Evolutionary conservation across 2,329 filamentous ascomycete species (phyloP).

Genomic region (Exophiala bonariae): DNA sequence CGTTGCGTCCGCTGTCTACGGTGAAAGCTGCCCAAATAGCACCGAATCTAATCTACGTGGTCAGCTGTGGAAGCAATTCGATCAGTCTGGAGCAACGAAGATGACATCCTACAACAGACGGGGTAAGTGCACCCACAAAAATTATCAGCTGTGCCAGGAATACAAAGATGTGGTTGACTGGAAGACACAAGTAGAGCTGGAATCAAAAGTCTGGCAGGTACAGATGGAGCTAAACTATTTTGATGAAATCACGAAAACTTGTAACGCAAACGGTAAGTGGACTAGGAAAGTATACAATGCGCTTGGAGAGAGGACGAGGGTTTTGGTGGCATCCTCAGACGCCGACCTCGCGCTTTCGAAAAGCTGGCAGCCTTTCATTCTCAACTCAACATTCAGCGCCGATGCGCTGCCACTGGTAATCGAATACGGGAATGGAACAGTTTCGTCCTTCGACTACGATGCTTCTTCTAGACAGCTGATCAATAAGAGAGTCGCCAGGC

Average conservation of each 20-base stretch:
- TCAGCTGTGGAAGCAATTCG: not conserved
- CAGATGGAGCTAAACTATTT: not conserved
- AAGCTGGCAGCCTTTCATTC: not conserved
- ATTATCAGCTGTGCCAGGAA: not conserved
- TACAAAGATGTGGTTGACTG: constrained; percentile 3
- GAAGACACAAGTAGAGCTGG: not conserved
- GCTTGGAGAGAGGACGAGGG: no score
- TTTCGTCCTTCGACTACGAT: not conserved
- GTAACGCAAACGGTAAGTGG: not conserved
- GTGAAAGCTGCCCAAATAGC: not conserved
- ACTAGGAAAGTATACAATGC: not conserved
- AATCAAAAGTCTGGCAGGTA: not conserved
- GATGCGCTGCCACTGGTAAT: not conserved
- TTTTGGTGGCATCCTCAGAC: not conserved
- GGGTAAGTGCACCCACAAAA: not conserved
- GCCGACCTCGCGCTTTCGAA: no score
- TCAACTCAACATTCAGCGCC: not conserved
- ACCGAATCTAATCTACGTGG: not conserved
- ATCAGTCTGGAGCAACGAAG: not conserved
- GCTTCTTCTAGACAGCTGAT: not conserved
- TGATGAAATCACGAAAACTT: no score
- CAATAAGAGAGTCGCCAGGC: not conserved
- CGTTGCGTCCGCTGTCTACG: not conserved
- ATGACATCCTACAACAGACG: not conserved
- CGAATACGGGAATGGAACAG: constrained; percentile 1